A percentile compares a stretch with the other conserved stretches of the same genome.
Evolutionary conservation across 768 basidiomycete species (phyloP).

Genomic region (Calocybe cyanea): DNA sequence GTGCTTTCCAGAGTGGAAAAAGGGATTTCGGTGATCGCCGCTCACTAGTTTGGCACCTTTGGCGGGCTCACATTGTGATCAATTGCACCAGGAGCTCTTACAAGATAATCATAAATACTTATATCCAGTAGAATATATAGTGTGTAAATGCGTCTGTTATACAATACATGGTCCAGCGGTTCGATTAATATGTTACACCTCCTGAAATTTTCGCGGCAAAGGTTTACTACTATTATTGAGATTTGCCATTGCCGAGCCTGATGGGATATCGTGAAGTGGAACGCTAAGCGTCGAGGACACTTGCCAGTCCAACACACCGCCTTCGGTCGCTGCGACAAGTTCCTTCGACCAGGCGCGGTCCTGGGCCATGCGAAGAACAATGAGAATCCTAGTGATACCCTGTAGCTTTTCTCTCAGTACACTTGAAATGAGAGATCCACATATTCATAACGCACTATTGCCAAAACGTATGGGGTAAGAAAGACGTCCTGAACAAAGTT

Average conservation of each 20-base stretch:
- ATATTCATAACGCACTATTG: constrained; percentile 23
- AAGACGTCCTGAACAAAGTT: constrained; percentile 28
- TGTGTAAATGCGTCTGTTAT: too few species aligned
- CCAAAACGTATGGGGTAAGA: constrained; percentile 26
- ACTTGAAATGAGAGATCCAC: not conserved
- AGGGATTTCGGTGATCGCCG: too few species aligned
- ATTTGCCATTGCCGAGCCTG: not conserved
- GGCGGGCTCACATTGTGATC: too few species aligned
- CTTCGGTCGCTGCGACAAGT: constrained; percentile 14
- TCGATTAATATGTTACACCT: too few species aligned
- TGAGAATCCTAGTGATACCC: constrained; percentile 17
- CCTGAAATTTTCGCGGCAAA: constrained; percentile 9
- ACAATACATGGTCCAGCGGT: too few species aligned
- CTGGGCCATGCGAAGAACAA: constrained; percentile 20
- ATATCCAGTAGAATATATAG: too few species aligned
- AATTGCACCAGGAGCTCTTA: too few species aligned
- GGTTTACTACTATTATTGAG: constrained; percentile 4
- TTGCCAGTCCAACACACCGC: constrained; percentile 20
- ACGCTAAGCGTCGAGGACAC: constrained; percentile 20
- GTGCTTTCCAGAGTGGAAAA: too few species aligned
- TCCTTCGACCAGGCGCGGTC: constrained; percentile 22
- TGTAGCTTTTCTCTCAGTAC: not conserved
- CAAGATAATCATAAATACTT: too few species aligned
- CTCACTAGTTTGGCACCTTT: too few species aligned
- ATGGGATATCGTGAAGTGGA: constrained; percentile 14